Conservation (phyloP, 306 rosid species). For the Sesbania bispinosa region DNA sequence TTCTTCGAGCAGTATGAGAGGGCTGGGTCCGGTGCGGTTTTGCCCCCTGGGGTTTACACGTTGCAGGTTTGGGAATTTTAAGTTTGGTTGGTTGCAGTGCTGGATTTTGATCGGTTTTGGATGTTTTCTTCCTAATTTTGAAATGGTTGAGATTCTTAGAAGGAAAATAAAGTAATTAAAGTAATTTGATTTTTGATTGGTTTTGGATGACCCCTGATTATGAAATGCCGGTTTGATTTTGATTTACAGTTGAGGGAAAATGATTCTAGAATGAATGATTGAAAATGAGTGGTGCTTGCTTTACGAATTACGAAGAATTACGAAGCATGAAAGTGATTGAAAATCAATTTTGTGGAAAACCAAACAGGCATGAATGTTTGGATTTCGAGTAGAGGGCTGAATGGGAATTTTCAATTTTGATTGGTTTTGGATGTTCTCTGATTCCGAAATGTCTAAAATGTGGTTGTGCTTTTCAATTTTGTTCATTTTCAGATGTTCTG, state of each 20-base stretch:
- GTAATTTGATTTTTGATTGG: too few species aligned
- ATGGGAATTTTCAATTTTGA: not conserved
- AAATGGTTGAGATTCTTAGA: not conserved
- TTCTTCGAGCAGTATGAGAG: slow-evolving; percentile 77
- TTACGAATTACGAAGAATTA: too few species aligned
- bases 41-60: slow-evolving; percentile 89
- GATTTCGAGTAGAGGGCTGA: too few species aligned
- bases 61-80: slow-evolving; percentile 52
- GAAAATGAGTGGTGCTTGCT: too few species aligned
- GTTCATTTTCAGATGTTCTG: not conserved
- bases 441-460: not conserved
- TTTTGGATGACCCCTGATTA: not conserved
- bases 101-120: not conserved
- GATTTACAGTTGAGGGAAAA: too few species aligned
- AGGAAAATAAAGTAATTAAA: too few species aligned
- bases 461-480: not conserved
- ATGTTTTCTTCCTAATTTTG: not conserved
- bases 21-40: slow-evolving; percentile 61
- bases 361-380: too few species aligned
- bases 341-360: too few species aligned
- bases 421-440: not conserved
- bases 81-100: not conserved
- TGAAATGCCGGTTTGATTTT: too few species aligned
- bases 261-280: too few species aligned
- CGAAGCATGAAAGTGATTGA: too few species aligned